Evolutionary conservation across 2,329 filamentous ascomycete species (phyloP), one percentile per base, ranked within the genome.

Genomic region (Apiospora koreana): DNA sequence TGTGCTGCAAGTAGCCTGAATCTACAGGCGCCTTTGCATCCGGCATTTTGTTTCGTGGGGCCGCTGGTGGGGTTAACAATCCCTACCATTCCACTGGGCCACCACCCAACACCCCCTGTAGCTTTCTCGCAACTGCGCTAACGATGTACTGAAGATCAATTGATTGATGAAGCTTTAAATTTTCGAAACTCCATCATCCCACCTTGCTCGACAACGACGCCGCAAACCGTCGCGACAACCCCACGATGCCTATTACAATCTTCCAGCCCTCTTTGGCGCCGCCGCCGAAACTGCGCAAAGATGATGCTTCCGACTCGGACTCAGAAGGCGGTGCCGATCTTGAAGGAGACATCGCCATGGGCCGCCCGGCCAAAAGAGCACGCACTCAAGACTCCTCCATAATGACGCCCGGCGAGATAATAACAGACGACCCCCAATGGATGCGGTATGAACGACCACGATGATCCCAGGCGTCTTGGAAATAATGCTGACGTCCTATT

Each of bases 371-470:
- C 54, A 85, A 84, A 75, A 80, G 82, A 69, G 79, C 80, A 43
- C 76, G 79, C 67, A 77, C 77, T 35, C 73, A 77, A 70, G 76
- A 82, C 76, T 83, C 87, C 45, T 62, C 54, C 16, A 92, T 98
- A 74, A 92, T 97, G 75, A 97, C 95, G 0, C 95, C 95, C 0
- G 96, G 95, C 77, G 93, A 97, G 79, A 84, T 92, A 72, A 93
- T 98, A 76, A 98, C 95, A 14, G 89, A 91, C 74, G 94, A 98
- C 81, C 88, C 94, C n/a, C 94, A 98, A 85, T 98, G 94, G 94
- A 98, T 98, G 95, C 90, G 90, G 88, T 90, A 82, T 68, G 84
- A 73, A 45, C 48, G 14, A 31, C 28, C 66, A 23, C 18, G 4
- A 2, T 62, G 31, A 38, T 31, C n/a, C 54, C 14, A 62, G 21